Evolutionary conservation across 306 rosid species (phyloP).

Genomic region (Coriaria nepalensis): DNA sequence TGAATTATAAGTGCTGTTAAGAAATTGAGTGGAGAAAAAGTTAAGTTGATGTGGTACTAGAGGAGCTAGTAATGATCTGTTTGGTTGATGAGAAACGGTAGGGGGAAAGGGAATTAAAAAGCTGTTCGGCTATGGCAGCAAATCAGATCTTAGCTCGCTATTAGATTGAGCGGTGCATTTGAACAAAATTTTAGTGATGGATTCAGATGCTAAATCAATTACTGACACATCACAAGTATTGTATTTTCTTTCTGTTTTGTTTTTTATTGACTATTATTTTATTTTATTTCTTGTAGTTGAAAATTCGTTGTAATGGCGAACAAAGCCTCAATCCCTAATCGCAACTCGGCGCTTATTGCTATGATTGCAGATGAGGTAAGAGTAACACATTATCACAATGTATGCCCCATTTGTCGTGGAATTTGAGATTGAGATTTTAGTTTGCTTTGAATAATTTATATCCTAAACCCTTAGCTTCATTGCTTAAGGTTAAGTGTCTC

Average conservation of each 20-base stretch:
- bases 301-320: constrained; percentile 44
- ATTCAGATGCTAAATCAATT: too few relatives aligned
- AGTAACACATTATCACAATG: constrained; percentile 3
- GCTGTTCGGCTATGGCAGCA: too few relatives aligned
- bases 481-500: not conserved
- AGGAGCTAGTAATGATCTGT: too few relatives aligned
- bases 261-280: not conserved
- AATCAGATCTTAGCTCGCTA: too few relatives aligned
- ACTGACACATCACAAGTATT: too few relatives aligned
- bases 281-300: not conserved
- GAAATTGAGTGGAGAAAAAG: too few relatives aligned
- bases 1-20: too few relatives aligned
- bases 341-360: constrained; percentile 62
- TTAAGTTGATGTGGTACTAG: too few relatives aligned
- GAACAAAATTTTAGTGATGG: too few relatives aligned
- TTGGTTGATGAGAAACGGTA: too few relatives aligned
- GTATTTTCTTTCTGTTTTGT: not conserved
- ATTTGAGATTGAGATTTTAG: not conserved
- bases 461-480: not conserved
- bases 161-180: too few relatives aligned
- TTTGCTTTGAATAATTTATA: not conserved
- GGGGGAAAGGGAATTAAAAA: too few relatives aligned
- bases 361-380: constrained; percentile 93
- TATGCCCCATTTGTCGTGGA: not conserved
- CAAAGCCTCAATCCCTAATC: constrained; percentile 39